Base-by-base conservation (phyloP, 2,329 filamentous ascomycete species). In the Penicillium sp. region DNA sequence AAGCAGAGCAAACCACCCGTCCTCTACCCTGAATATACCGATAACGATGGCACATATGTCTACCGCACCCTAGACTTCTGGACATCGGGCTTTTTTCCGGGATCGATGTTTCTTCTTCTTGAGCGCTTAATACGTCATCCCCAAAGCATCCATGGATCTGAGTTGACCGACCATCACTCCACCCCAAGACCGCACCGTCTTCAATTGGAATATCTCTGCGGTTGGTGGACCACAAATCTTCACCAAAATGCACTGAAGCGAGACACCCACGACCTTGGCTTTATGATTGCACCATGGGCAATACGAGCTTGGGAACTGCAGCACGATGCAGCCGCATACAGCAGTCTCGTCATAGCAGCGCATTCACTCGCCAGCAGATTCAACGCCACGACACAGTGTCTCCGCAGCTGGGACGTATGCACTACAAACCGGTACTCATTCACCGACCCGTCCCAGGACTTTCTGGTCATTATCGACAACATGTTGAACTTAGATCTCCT, bases 191-290 rank as follows among this genome's bases (percentile, higher is more conserved):
- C 60, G 1, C 60, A 64, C 43, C 31, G 9, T 1, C 55, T 65
- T 16, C 63, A 64, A 44, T 51, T 65, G 4, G 49, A 62, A 13
- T 33, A 67, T 19, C 60, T 65, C 8, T 78, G 77, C 59, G 69
- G 69, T 26, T 80, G 77, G 77, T 79, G 79, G 78, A 73, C 77
- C 3, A 60, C 67, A 39, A 72, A 68, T 47, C 59, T 79, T 0
- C 72, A 78, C 49, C 60, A 48, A 16, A 78, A 78, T 69, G 66
- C 74, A 9, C 67, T 57, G 57, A 75, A 79, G 29, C 83, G 73
- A 4, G 79, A 83, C 53, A 84, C 81, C 0, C 82, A 84, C 55
- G 82, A 84, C 43, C 75, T 85, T 57, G 80, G 81, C 0, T 85
- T 85, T 61, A 84, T 85, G 26, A 75, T 83, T 4, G 75, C 78